Evolutionary conservation across 257 asterid species (phyloP).

Genomic region (Nicotiana knightiana): DNA sequence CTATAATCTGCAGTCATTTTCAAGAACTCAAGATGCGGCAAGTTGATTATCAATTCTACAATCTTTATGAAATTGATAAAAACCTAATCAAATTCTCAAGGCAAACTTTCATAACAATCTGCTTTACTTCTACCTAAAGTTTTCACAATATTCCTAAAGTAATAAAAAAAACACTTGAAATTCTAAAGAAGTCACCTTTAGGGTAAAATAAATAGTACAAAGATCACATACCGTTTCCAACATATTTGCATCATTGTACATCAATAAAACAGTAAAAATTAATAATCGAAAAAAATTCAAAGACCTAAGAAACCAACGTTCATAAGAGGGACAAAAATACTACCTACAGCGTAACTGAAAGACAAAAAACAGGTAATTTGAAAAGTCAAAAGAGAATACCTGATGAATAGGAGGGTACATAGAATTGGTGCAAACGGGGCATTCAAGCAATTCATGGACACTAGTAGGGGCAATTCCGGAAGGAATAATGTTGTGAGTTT

Average conservation of each 20-base stretch:
- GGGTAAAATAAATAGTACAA: neutral
- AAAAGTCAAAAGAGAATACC: slow-evolving; percentile 30
- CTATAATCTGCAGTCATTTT: neutral
- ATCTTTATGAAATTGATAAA: neutral
- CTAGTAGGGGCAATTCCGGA: slow-evolving; percentile 58
- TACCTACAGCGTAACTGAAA: neutral
- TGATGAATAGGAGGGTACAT: slow-evolving; percentile 94
- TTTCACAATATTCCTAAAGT: neutral
- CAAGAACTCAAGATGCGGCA: neutral
- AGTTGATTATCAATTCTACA: neutral
- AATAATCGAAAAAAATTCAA: neutral
- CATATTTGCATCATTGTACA: neutral
- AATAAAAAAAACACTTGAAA: neutral
- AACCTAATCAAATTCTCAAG: neutral
- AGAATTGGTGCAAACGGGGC: slow-evolving; percentile 89
- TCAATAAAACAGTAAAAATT: neutral
- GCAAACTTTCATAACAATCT: neutral
- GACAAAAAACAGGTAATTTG: neutral
- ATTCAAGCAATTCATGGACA: slow-evolving; percentile 84
- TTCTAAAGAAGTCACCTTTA: neutral
- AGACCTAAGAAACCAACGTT: neutral
- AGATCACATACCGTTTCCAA: neutral
- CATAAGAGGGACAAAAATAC: neutral
- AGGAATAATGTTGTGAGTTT: slow-evolving; percentile 32
- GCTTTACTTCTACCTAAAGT: neutral